Conservation (phyloP, 768 basidiomycete genomes). For the Leccinum uliginosum region DNA sequence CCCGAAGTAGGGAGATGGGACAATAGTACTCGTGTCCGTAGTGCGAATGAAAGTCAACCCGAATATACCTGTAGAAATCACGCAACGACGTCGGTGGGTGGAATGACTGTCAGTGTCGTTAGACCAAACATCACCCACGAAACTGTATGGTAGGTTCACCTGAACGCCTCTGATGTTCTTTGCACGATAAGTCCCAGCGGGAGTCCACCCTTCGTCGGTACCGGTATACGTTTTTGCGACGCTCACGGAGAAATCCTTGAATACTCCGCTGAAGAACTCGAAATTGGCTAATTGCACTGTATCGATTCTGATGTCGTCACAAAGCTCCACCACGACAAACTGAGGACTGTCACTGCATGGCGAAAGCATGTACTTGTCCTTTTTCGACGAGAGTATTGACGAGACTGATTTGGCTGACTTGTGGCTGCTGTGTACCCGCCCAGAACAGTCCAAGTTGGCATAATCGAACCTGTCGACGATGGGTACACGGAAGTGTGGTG, state of each 20-base stretch:
- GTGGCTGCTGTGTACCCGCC: conserved; percentile 84
- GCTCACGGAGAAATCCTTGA: conserved; percentile 86
- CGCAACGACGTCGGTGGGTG: conserved; percentile 67
- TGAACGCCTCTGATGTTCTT: conserved; percentile 90
- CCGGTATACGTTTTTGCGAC: conserved; percentile 78
- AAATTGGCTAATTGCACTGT: conserved; percentile 95
- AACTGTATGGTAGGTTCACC: conserved; percentile 41
- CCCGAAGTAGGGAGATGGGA: conserved; percentile 86
- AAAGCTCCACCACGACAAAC: conserved; percentile 92
- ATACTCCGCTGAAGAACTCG: conserved; percentile 96
- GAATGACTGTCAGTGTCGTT: conserved; percentile 51
- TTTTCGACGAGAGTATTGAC: conserved; percentile 82
- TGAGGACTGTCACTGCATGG: conserved; percentile 66
- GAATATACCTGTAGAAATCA: conserved; percentile 90
- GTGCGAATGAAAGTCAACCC: conserved; percentile 89
- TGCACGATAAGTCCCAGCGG: conserved; percentile 75
- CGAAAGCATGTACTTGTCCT: conserved; percentile 95
- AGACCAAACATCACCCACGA: background rate
- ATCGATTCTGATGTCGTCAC: conserved; percentile 96
- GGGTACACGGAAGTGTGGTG: conserved; percentile 68
- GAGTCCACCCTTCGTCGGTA: conserved; percentile 59
- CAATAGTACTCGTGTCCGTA: conserved; percentile 97
- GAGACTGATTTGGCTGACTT: conserved; percentile 76
- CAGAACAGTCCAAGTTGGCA: conserved; percentile 88
- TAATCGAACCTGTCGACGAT: conserved; percentile 91